A percentile compares a stretch with the other conserved stretches of the same genome.
Evolutionary conservation across 2,329 filamentous ascomycete species (phyloP).

Genomic region (Tolypocladium guangdongense): DNA sequence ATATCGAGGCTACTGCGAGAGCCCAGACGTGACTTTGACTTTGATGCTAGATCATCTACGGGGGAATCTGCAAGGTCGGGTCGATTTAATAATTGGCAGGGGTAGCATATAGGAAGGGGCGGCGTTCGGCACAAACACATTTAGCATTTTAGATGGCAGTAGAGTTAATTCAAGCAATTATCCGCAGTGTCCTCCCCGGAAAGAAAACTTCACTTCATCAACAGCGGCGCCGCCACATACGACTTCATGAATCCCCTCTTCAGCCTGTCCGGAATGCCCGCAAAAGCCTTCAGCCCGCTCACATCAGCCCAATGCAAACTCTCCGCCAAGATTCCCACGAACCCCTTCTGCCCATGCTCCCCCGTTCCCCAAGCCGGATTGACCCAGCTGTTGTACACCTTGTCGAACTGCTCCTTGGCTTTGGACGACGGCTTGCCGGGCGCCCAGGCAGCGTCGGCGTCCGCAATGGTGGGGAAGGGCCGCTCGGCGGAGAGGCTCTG

Average conservation of each 20-base stretch:
- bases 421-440: too few species aligned
- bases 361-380: neutral
- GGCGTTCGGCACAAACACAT: too few species aligned
- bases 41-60: neutral
- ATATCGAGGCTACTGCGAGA: neutral
- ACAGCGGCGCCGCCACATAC: slow-evolving; percentile 2
- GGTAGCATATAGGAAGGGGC: neutral
- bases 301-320: neutral
- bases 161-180: too few species aligned
- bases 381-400: too few species aligned
- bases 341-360: neutral
- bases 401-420: too few species aligned
- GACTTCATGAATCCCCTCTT: neutral
- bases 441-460: too few species aligned
- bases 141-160: too few species aligned
- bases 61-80: neutral
- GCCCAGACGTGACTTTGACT: neutral
- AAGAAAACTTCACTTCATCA: neutral
- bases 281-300: neutral
- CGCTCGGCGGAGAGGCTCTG: too few species aligned
- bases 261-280: slow-evolving; percentile 1
- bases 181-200: too few species aligned
- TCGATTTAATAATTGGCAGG: neutral
- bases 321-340: neutral
- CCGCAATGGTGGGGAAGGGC: too few species aligned